A percentile compares a stretch with the other conserved stretches of the same genome.
phyloP scores from a whole-genome alignment of 441 rosid genomes.

The Erodium chrysanthum region DNA sequence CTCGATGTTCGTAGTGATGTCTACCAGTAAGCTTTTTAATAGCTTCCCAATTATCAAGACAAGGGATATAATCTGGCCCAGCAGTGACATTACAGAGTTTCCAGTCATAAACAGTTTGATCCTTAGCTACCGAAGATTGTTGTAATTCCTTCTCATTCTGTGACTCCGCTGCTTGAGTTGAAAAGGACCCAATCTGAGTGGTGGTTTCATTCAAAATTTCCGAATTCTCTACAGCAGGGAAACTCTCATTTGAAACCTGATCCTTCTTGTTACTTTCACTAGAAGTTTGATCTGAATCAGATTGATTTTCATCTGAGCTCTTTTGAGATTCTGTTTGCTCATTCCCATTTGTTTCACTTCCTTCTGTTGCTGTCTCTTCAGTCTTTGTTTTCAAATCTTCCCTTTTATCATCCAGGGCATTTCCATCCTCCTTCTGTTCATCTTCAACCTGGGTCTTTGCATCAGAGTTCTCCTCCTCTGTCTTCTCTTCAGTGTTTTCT shows the following conservation, averaged over 20 bases:
- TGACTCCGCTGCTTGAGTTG: slow-evolving; percentile 67
- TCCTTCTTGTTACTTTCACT: no score
- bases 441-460: slow-evolving; percentile 17
- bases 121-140: slow-evolving; percentile 27
- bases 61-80: slow-evolving; percentile 83
- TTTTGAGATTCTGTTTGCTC: slow-evolving; percentile 28
- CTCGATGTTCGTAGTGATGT: slow-evolving; percentile 72
- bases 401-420: slow-evolving; percentile 25
- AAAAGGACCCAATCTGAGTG: slow-evolving; percentile 71
- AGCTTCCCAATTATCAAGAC: slow-evolving; percentile 82
- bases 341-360: slow-evolving; percentile 22
- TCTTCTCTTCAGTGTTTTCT: slow-evolving; percentile 28
- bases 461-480: background rate
- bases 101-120: slow-evolving; percentile 44
- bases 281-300: slow-evolving; percentile 19
- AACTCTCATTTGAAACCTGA: no score
- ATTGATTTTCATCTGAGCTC: slow-evolving; percentile 31
- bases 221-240: slow-evolving; percentile 14
- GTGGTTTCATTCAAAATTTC: slow-evolving; percentile 72
- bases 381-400: slow-evolving; percentile 18
- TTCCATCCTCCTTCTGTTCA: slow-evolving; percentile 20
- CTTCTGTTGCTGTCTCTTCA: slow-evolving; percentile 14
- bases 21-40: slow-evolving; percentile 38
- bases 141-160: slow-evolving; percentile 68
- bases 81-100: slow-evolving; percentile 64